phyloP scores from a whole-genome alignment of 352 stramenopile genomes.

The Globisporangium orthogonon region DNA sequence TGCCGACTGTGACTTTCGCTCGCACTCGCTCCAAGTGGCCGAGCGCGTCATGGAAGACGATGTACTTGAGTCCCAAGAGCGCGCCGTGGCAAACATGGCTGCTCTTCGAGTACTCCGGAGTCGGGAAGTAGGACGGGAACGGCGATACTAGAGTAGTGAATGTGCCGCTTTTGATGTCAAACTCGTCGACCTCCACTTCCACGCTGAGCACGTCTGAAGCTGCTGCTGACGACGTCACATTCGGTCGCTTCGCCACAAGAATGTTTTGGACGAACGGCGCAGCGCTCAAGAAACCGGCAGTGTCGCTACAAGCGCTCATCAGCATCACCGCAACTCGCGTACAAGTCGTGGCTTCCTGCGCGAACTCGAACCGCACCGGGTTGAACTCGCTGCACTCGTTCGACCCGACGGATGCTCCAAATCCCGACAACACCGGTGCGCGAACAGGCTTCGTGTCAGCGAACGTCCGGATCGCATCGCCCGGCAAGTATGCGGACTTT shows the following conservation, averaged over 20 bases:
- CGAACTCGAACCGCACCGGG: conserved; percentile 20
- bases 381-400: conserved; percentile 22
- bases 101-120: conserved; percentile 8
- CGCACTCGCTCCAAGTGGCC: conserved; percentile 19
- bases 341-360: conserved; percentile 10
- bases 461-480: conserved; percentile 31
- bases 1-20: conserved; percentile 20
- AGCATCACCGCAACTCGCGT: conserved; percentile 9
- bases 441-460: conserved; percentile 5
- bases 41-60: conserved; percentile 23
- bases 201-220: conserved; percentile 5
- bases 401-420: conserved; percentile 11
- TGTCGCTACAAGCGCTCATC: conserved; percentile 6
- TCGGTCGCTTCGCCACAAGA: conserved; percentile 17
- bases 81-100: conserved; percentile 17
- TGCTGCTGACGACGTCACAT: conserved; percentile 7
- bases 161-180: conserved; percentile 7
- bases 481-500: conserved; percentile 15
- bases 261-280: conserved; percentile 16
- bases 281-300: conserved; percentile 9
- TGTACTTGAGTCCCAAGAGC: conserved; percentile 18
- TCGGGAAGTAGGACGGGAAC: conserved; percentile 21
- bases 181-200: conserved; percentile 13
- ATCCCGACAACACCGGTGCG: conserved; percentile 18
- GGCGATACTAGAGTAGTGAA: neutral